These are phyloP conservation scores for Saccharomycopsis babjevae DNA, from an alignment of 805 yeast species.

Conservation along the genomic window DNA sequence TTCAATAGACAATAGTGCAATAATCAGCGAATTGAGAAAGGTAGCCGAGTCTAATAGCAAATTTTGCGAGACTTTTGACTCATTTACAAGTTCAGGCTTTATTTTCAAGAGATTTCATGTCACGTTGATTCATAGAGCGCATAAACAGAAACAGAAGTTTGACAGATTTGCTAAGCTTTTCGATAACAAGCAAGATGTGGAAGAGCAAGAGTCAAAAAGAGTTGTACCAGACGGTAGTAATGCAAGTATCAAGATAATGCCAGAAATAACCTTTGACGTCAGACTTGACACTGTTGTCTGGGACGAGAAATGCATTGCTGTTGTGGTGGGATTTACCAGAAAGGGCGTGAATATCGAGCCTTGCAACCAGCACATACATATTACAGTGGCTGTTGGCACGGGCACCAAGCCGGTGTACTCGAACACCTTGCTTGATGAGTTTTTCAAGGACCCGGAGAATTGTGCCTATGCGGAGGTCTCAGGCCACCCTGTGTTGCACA, in stretches of 20 bases:
- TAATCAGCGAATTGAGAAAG: not conserved
- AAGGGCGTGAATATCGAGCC: constrained; percentile 7
- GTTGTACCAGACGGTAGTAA: not conserved
- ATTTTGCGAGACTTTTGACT: constrained; percentile 4
- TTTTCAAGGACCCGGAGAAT: not conserved
- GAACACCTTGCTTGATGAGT: constrained; percentile 28
- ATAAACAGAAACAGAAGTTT: constrained; percentile 15
- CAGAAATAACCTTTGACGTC: constrained; percentile 27
- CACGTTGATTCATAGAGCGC: constrained; percentile 46
- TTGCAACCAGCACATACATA: constrained; percentile 40
- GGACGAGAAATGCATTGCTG: constrained; percentile 42
- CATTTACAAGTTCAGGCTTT: constrained; percentile 26
- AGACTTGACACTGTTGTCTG: constrained; percentile 37
- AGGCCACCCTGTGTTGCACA: not conserved
- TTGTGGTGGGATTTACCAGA: constrained; percentile 33
- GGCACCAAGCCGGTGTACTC: constrained; percentile 44
- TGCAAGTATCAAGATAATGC: not conserved
- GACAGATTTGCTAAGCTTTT: not conserved
- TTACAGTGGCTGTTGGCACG: constrained; percentile 58
- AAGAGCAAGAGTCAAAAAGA: not conserved
- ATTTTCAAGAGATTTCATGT: constrained; percentile 54
- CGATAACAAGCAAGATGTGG: not conserved
- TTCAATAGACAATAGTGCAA: not conserved
- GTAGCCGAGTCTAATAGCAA: not conserved
- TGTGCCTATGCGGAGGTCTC: not conserved